Base-by-base conservation (phyloP, 2,329 filamentous ascomycete genomes). In the Clarireedia homoeocarpa region DNA sequence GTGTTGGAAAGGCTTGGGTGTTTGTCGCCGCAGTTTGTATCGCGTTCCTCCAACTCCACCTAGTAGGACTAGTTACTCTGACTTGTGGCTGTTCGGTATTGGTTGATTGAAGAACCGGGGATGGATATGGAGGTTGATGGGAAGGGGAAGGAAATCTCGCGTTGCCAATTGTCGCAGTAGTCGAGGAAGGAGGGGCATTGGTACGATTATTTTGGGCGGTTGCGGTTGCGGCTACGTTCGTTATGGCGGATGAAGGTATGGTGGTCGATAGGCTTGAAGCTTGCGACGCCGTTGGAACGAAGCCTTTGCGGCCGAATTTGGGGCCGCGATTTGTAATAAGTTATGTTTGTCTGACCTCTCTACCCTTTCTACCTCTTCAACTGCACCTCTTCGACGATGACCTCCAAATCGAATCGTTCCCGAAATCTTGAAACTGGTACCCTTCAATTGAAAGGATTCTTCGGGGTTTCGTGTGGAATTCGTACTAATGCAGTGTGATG, bases 1-100 rank as follows among this genome's bases (percentile, higher is more conserved):
- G 66, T 23, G 60, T 63, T 20, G 59, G 59, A 55, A 55, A 47
- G 14, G 40, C 14, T 24, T 39, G 38, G 20, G 14, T 34, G 15
- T 30, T 47, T 46, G 58, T 62, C 34, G 53, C 59, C 39, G 61
- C 58, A 45, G 59, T 59, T 57, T 62, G 64, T 36, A 69, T 58
- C 48, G 67, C 64, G 65, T 65, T 69, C 36, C 66, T 65, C 38
- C 67, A 58, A 60, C 61, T 67, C 66, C 67, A 69, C 56, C 66
- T 66, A 14, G 62, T 66, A 2, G 66, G 66, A 86, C 65, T 84
- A 84, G 77, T 66, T 26, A 67, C 59, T 49, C 61, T 60, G 24
- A 67, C 62, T 27, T 66, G 63, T 5, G 64, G 64, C 38, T 61
- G 58, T 27, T 51, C 51, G 39, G 59, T 55, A 36, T 57, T 48